These are phyloP conservation scores for Xylaria polymorpha DNA, from an alignment of 2,329 filamentous ascomycete genomes.

Conservation along the genomic window DNA sequence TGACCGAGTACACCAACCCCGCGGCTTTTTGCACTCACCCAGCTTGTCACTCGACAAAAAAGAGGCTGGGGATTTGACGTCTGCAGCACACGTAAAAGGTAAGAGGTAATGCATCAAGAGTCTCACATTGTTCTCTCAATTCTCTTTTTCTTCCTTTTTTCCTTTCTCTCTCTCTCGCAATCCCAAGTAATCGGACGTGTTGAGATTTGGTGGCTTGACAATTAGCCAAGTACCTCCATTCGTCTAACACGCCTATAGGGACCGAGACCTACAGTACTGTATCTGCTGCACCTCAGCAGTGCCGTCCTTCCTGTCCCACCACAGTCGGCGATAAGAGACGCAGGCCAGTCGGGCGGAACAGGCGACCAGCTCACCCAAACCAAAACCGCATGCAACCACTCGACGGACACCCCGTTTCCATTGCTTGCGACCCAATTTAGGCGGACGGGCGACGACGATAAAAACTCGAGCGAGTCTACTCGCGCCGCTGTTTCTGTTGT, in stretches of 20 bases:
- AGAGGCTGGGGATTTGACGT: constrained; percentile 46
- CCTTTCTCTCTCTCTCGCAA: constrained; percentile 16
- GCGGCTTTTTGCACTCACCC: constrained; percentile 44
- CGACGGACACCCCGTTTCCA: constrained; percentile 21
- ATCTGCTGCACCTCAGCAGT: background rate
- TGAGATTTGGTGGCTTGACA: constrained; percentile 15
- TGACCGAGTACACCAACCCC: constrained; percentile 45
- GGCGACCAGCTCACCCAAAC: constrained; percentile 28
- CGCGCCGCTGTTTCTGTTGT: constrained; percentile 23
- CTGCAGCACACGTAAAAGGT: constrained; percentile 41
- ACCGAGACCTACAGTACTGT: background rate
- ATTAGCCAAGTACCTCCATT: constrained; percentile 4
- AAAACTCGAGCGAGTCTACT: constrained; percentile 29
- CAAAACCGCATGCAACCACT: constrained; percentile 29
- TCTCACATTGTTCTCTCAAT: constrained; percentile 31
- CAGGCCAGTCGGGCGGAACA: constrained; percentile 32
- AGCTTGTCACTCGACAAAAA: constrained; percentile 39
- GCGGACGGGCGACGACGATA: constrained; percentile 23
- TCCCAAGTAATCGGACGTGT: background rate
- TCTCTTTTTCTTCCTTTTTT: constrained; percentile 32
- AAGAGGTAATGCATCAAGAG: constrained; percentile 46
- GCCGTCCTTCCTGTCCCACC: constrained; percentile 9
- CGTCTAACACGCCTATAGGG: constrained; percentile 5
- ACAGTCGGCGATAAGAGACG: constrained; percentile 29
- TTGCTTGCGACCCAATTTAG: constrained; percentile 10